Base-by-base conservation (phyloP, 1,284 basidiomycete genomes). In the Ganoderma meredithae region DNA sequence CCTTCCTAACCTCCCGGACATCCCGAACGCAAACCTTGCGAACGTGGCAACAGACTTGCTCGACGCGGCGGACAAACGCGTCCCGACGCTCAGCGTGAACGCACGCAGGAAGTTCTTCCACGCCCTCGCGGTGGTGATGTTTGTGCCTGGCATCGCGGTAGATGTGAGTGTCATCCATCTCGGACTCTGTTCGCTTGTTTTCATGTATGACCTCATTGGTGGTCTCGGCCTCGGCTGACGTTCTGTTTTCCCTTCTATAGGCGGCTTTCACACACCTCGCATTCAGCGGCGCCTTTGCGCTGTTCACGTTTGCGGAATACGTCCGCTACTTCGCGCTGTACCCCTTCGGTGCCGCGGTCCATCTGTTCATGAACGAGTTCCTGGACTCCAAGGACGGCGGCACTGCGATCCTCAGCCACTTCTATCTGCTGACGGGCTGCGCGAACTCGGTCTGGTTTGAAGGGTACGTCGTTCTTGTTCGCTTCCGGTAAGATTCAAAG, bases 81-180 rank as follows among this genome's bases (percentile, higher is more conserved):
- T 96, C 68, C 95, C 95, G n/a, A 95, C 93, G 27, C 82, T 99
- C 68, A 91, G 93, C 55, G 83, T 99, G 70, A 99, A 99, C 79
- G 95, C 95, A n/a, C 86, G 97, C 65, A 87, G 98, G 66, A 99
- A 99, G 81, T 98, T 94, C 81, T 99, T 99, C 83, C 98, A 99
- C 82, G 95, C 90, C 17, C 84, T 99, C 43, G 96, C 97, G 0
- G 96, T 99, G 62, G 85, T 95, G 44, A 97, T 99, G 93, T 99
- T 99, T 78, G 83, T 98, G 53, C 98, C 98, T 4, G 97, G 96
- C 0, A 91, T 99, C 64, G 93, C 91, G 0, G 81, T 95, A 76
- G 98, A 99, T 79, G 96, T 97, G 77, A 84, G 95, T 91, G 22
- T 39, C 67, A 64, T 52, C 36, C 61, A 69, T 62, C 17, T 47